These are phyloP conservation scores for Ustilago vetiveriae DNA, from an alignment of 1,284 basidiomycete species.

Conservation along the genomic window DNA sequence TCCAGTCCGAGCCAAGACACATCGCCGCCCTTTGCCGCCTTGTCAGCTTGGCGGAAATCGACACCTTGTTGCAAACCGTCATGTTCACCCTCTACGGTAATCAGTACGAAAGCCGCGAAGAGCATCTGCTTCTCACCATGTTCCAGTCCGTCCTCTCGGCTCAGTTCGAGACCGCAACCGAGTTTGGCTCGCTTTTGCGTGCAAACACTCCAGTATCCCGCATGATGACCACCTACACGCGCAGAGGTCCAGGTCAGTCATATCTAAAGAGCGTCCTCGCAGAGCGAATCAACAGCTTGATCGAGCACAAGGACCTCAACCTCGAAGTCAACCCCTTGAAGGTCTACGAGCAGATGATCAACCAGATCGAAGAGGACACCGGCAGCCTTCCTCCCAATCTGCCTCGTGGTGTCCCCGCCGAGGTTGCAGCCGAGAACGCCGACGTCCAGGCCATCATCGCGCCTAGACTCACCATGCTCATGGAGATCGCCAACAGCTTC, in stretches of 20 bases:
- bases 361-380: slow-evolving; percentile 96
- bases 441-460: slow-evolving; percentile 98
- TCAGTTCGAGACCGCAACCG: slow-evolving; percentile 97
- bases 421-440: slow-evolving; percentile 87
- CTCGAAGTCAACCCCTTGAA: slow-evolving; percentile 98
- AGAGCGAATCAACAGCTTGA: slow-evolving; percentile 95
- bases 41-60: slow-evolving; percentile 93
- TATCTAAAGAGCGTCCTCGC: slow-evolving; percentile 96
- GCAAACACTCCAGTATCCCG: slow-evolving; percentile 98
- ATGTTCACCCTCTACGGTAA: slow-evolving; percentile 99
- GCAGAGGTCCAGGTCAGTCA: slow-evolving; percentile 94
- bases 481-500: slow-evolving; percentile 98
- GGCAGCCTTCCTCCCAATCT: slow-evolving; percentile 87
- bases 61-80: slow-evolving; percentile 97
- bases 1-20: slow-evolving; percentile 96
- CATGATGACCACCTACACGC: slow-evolving; percentile 99
- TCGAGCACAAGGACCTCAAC: slow-evolving; percentile 97
- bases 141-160: slow-evolving; percentile 95
- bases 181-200: slow-evolving; percentile 94
- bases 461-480: slow-evolving; percentile 93
- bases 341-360: slow-evolving; percentile 71
- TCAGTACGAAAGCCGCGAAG: slow-evolving; percentile 98
- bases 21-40: slow-evolving; percentile 96
- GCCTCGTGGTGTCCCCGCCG: slow-evolving; percentile 89
- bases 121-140: slow-evolving; percentile 97